phyloP scores from a whole-genome alignment of 345 rosid genomes.

The Dipteronia sinensis region DNA sequence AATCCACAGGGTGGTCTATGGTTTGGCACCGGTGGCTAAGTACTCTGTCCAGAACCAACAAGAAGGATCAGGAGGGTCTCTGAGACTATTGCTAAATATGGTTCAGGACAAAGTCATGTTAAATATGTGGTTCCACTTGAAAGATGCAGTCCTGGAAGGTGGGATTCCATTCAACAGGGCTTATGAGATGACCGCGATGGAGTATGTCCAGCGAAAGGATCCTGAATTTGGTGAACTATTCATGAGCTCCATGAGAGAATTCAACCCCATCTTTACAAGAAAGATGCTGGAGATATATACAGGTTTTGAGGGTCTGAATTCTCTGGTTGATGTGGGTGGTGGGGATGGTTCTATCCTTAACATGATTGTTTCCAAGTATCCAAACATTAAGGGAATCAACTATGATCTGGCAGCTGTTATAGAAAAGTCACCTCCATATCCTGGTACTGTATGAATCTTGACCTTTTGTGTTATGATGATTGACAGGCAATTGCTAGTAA shows the following conservation, averaged over 20 bases:
- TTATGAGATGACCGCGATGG: conserved; percentile 26
- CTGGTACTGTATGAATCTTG: conserved; percentile 31
- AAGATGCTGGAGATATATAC: conserved; percentile 41
- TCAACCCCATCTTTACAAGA: conserved; percentile 40
- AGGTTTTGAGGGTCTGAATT: conserved; percentile 42
- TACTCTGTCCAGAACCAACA: conserved; percentile 28
- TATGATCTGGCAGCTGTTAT: conserved; percentile 45
- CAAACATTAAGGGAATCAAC: conserved; percentile 49
- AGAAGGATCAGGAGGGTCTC: conserved; percentile 39
- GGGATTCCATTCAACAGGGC: conserved; percentile 47
- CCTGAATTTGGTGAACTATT: conserved; percentile 37
- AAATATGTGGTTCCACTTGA: conserved; percentile 37
- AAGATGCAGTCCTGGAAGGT: conserved; percentile 49
- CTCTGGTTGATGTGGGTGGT: conserved; percentile 57
- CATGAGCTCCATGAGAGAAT: conserved; percentile 38
- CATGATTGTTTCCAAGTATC: conserved; percentile 45
- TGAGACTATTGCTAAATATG: conserved; percentile 20
- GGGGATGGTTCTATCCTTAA: conserved; percentile 56
- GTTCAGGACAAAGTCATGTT: conserved; percentile 26
- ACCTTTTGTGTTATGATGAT: neutral
- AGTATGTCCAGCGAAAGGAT: conserved; percentile 34
- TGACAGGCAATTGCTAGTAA: neutral
- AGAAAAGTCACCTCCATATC: conserved; percentile 31
- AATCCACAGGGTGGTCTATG: conserved; percentile 16
- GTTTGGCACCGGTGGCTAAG: conserved; percentile 39